Conservation (phyloP, 225 moss, liverwort and hornwort genomes). For the Marchantia polymorpha region DNA sequence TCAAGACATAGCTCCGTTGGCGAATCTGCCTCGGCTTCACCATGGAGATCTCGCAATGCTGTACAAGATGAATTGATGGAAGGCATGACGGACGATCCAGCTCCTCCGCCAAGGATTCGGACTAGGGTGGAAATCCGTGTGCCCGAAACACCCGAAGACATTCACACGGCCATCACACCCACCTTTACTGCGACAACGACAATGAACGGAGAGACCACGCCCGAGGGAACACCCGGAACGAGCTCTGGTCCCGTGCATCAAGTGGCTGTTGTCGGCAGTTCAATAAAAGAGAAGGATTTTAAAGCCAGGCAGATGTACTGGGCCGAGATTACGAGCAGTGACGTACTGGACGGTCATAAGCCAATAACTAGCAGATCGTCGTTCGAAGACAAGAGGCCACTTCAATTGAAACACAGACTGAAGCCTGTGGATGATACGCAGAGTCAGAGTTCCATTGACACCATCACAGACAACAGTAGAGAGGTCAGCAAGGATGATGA, state of each 20-base stretch:
- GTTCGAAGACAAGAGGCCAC: too few species aligned
- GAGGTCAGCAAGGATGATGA: not conserved
- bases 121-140: not conserved
- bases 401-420: not conserved
- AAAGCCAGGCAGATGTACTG: constrained; percentile 27
- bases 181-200: not conserved
- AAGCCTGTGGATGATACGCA: not conserved
- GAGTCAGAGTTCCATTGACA: not conserved
- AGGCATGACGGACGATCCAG: not conserved
- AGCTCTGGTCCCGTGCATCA: not conserved
- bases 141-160: not conserved
- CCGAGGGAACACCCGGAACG: not conserved
- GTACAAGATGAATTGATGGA: constrained; percentile 11
- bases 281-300: constrained; percentile 3
- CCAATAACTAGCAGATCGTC: constrained; percentile 15
- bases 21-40: not conserved
- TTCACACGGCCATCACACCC: not conserved
- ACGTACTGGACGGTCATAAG: constrained; percentile 10
- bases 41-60: constrained; percentile 16
- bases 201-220: too few species aligned
- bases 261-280: not conserved
- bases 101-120: not conserved
- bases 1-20: not conserved
- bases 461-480: not conserved
- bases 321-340: constrained; percentile 29